Evolutionary conservation across 2,329 filamentous ascomycete species (phyloP).

Genomic region (Periconia digitata): DNA sequence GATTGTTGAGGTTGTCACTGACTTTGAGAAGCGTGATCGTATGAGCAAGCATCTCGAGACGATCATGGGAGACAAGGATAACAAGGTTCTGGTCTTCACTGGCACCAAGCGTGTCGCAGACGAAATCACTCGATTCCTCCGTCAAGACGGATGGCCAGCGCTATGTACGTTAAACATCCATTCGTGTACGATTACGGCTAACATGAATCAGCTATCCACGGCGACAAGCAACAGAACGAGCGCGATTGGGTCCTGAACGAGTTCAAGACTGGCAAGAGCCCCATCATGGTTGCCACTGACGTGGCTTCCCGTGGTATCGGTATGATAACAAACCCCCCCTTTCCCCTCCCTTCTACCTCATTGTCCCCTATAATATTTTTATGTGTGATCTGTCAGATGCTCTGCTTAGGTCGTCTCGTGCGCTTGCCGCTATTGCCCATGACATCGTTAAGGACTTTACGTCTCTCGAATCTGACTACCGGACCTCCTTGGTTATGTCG

Average conservation of each 20-base stretch:
- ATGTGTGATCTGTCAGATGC: constrained; percentile 69
- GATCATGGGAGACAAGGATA: constrained; percentile 93
- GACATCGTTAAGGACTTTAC: constrained; percentile 85
- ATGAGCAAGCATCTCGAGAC: constrained; percentile 98
- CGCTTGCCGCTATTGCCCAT: constrained; percentile 73
- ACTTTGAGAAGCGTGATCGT: constrained; percentile 95
- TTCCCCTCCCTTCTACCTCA: constrained; percentile 42
- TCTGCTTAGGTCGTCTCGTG: constrained; percentile 90
- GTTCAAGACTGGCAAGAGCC: constrained; percentile 99
- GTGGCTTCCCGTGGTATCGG: constrained; percentile 99
- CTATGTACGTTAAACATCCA: constrained; percentile 68
- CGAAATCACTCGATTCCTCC: constrained; percentile 95
- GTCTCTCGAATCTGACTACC: constrained; percentile 79
- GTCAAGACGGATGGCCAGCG: constrained; percentile 96
- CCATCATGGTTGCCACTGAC: constrained; percentile 99
- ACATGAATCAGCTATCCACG: constrained; percentile 77
- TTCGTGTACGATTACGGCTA: constrained; percentile 31
- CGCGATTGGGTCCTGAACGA: constrained; percentile 99
- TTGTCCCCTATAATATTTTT: constrained; percentile 45
- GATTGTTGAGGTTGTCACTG: constrained; percentile 92
- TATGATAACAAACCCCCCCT: constrained; percentile 75
- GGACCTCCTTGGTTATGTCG: constrained; percentile 85
- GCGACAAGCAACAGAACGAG: constrained; percentile 99
- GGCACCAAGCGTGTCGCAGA: constrained; percentile 88
- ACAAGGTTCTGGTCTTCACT: constrained; percentile 95